These are phyloP conservation scores for Corymbia calophylla DNA, from an alignment of 441 rosid genomes.

Conservation along the genomic window DNA sequence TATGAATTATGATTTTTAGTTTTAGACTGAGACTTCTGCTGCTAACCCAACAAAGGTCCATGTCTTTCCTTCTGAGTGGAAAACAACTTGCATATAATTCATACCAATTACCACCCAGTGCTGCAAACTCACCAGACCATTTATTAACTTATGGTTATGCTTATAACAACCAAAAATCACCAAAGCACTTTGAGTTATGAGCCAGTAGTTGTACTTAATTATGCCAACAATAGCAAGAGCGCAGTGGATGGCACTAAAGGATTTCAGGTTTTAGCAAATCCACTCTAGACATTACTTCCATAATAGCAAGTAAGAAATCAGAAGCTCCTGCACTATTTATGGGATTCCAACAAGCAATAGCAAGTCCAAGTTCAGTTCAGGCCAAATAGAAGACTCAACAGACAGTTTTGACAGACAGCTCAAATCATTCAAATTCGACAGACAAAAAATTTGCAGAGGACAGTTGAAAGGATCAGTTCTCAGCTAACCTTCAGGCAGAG, in stretches of 20 bases:
- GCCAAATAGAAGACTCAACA: not conserved
- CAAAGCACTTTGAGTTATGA: not conserved
- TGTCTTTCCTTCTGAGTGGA: not conserved
- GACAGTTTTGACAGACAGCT: not conserved
- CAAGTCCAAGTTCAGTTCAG: not conserved
- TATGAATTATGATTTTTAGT: not conserved
- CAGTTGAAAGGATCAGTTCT: not conserved
- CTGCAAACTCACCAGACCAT: not conserved
- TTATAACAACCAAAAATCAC: not conserved
- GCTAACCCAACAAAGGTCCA: not conserved
- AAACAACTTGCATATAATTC: not conserved
- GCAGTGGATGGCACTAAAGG: not conserved
- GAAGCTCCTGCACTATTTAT: not conserved
- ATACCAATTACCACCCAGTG: not conserved
- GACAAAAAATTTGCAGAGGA: not conserved
- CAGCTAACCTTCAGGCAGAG: not conserved
- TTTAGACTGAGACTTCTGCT: not conserved
- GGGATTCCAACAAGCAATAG: not conserved
- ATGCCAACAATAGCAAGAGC: not conserved
- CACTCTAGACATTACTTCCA: not conserved
- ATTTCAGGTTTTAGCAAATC: not conserved
- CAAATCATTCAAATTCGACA: not conserved
- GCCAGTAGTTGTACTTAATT: not conserved
- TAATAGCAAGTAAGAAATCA: not conserved
- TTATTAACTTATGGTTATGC: not conserved